phyloP scores from a whole-genome alignment of 129 eudicot species.

The Chrysanthemum lavandulifolium region DNA sequence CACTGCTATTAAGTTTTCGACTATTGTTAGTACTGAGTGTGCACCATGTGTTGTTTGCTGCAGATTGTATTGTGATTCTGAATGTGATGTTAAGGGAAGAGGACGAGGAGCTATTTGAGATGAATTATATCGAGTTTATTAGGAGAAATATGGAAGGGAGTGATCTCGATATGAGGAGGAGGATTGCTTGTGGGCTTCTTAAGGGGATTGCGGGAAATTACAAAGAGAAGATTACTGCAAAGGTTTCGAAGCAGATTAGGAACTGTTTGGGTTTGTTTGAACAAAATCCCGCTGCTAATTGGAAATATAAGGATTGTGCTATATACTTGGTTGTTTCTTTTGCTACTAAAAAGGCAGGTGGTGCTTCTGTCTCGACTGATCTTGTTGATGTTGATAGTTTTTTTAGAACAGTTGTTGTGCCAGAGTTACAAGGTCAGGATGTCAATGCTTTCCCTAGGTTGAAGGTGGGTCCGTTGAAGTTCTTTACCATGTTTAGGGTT shows the following conservation, averaged over 20 bases:
- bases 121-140: constrained; percentile 87
- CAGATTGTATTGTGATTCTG: constrained; percentile 81
- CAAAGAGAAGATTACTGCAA: constrained; percentile 65
- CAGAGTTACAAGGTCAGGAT: constrained; percentile 27
- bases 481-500: constrained; percentile 69
- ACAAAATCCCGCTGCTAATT: constrained; percentile 63
- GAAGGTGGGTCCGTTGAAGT: constrained; percentile 89
- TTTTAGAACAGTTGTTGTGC: constrained; percentile 33
- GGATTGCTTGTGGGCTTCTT: constrained; percentile 95
- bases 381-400: constrained; percentile 78
- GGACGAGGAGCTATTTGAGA: constrained; percentile 90
- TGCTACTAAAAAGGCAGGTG: constrained; percentile 67
- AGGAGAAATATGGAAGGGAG: constrained; percentile 95
- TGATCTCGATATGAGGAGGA: constrained; percentile 84
- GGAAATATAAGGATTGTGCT: constrained; percentile 94
- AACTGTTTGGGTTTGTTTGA: constrained; percentile 57
- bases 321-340: constrained; percentile 83
- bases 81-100: constrained; percentile 93
- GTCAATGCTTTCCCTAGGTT: constrained; percentile 74
- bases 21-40: too few relatives aligned
- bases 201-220: constrained; percentile 83
- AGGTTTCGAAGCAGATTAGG: constrained; percentile 65
- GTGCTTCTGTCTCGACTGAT: constrained; percentile 71
- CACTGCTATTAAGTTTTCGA: too few relatives aligned
- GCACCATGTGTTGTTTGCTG: constrained; percentile 56